A percentile compares a stretch with the other conserved stretches of the same genome.
These are phyloP conservation scores for Ambrosia trifida DNA, from an alignment of 129 eudicot genomes.

Conservation along the genomic window DNA sequence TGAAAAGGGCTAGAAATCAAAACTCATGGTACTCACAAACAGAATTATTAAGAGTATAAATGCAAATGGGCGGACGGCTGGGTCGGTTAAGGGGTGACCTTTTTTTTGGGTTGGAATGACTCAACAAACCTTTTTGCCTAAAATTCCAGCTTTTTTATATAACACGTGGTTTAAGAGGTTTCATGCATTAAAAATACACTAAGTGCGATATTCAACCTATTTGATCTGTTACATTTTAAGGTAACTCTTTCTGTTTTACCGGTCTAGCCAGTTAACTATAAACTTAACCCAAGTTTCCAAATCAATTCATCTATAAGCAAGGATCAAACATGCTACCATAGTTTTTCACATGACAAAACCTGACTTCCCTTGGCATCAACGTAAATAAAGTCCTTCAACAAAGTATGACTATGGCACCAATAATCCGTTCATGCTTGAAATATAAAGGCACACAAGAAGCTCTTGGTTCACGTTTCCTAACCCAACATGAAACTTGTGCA, in stretches of 20 bases:
- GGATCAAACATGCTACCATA: neutral
- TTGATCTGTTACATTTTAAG: neutral
- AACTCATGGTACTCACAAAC: neutral
- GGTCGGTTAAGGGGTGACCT: neutral
- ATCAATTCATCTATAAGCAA: neutral
- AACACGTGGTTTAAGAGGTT: neutral
- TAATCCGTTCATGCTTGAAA: conserved; percentile 2
- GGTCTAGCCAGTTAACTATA: neutral
- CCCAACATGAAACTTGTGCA: neutral
- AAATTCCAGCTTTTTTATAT: neutral
- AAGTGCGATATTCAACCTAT: neutral
- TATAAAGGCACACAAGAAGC: conserved; percentile 20
- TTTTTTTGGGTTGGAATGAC: conserved; percentile 6
- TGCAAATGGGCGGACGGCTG: neutral
- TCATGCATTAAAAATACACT: neutral
- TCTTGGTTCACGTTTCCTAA: neutral
- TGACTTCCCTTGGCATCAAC: neutral
- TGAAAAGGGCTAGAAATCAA: neutral
- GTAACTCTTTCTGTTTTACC: neutral
- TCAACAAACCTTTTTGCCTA: neutral
- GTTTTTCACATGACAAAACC: neutral
- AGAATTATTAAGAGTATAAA: neutral
- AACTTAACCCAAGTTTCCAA: neutral
- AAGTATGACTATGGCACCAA: neutral
- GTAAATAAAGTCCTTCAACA: conserved; percentile 4